Evolutionary conservation across 164 flowering plant genomes (phyloP).

Genomic region (Chimonanthus salicifolius): DNA sequence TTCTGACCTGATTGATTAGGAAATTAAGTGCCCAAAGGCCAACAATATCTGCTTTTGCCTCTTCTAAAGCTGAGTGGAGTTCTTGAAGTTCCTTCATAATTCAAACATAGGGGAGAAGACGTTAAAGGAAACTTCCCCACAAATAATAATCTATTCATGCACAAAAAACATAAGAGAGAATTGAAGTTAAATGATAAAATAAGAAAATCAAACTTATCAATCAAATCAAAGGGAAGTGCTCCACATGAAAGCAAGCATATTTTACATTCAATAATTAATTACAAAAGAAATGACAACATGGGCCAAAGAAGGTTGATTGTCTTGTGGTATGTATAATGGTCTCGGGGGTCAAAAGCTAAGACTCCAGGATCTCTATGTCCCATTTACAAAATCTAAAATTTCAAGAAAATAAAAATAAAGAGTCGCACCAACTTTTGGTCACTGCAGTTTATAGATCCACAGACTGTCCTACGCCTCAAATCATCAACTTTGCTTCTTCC

Average conservation of each 20-base stretch:
- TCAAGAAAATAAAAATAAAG: too few species aligned
- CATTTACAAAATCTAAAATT: too few species aligned
- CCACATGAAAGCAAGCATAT: background rate
- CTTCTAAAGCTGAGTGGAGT: conserved; percentile 89
- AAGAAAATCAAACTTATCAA: background rate
- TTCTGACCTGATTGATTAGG: conserved; percentile 58
- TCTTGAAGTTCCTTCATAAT: conserved; percentile 81
- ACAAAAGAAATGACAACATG: background rate
- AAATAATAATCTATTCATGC: background rate
- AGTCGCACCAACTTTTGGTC: too few species aligned
- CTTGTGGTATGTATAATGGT: too few species aligned
- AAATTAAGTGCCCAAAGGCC: conserved; percentile 94
- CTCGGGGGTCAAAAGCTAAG: too few species aligned
- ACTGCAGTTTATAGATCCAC: too few species aligned
- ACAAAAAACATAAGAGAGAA: background rate
- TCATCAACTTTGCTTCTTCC: too few species aligned
- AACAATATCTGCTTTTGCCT: conserved; percentile 97
- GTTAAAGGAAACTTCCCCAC: background rate
- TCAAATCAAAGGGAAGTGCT: background rate
- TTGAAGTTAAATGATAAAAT: background rate
- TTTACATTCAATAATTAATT: background rate
- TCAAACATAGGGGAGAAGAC: conserved; percentile 9
- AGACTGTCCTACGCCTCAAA: too few species aligned
- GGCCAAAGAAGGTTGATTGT: too few species aligned
- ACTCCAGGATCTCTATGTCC: too few species aligned